Base-by-base conservation (phyloP, 73 alveolate species). In the Paramecium primaurelia region DNA sequence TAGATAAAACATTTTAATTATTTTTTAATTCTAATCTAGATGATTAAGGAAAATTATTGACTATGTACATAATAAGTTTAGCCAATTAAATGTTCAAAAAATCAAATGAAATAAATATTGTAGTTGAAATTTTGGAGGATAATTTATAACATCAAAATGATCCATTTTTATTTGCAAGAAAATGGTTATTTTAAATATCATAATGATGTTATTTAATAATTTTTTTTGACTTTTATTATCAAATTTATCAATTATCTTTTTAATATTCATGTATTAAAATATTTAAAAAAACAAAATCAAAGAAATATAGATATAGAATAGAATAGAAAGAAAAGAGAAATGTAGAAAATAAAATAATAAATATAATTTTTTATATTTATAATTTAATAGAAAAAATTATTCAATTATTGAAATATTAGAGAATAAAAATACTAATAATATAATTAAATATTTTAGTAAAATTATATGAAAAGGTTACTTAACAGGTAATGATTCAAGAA, bases 161-260 rank as follows among this genome's bases (percentile, higher is more conserved):
- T n/a, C 84, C 84, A 64, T 64, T 64, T 28, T 32, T 64, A 26
- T 64, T 64, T 64, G 84, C 84, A 64, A 64, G 84, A 26, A 64
- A 64, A 64, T 64, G 84, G 84, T 2, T 34, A 2, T 3, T 54
- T 54, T 34, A 54, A 54, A 54, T 30, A 64, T 64, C 42, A 64
- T 64, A 22, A 64, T 64, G 84, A 64, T 1, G 11, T 9, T 32
- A 28, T 64, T 32, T 14, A 1, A 64, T 18, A 28, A 40, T 40
- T 64, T 32, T 64, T 28, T 28, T 22, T 3, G 34, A 6, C 2
- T 59, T 22, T 30, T 8, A 16, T 59, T 59, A 26, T 26, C 20
- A 59, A 59, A 20, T 30, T 59, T 30, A 59, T 49, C 7, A 12
- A 49, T 2, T 47, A 59, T 59, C 25, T 26, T 58, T 22, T 12